Evolutionary conservation across 768 basidiomycete species (phyloP).

Genomic region (Termitomyces sp.): DNA sequence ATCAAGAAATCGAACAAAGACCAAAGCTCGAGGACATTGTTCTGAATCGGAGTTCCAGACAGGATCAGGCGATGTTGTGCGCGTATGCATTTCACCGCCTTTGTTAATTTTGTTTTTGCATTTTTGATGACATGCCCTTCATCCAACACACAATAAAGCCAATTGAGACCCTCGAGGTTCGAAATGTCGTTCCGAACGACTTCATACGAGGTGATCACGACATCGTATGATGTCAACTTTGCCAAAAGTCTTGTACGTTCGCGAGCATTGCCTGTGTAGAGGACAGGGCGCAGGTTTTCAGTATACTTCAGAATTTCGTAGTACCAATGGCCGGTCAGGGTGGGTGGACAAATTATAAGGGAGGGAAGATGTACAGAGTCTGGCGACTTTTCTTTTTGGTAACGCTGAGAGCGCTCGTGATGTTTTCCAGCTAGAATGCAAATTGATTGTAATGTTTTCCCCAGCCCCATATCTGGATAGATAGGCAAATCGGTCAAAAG

Average conservation of each 20-base stretch:
- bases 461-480: conserved; percentile 90
- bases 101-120: conserved; percentile 94
- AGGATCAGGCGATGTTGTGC: conserved; percentile 93
- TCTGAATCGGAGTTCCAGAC: conserved; percentile 98
- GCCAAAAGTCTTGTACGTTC: conserved; percentile 69
- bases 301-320: conserved; percentile 95
- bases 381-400: conserved; percentile 58
- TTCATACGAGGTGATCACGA: conserved; percentile 98
- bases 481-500: background rate
- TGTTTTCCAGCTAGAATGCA: conserved; percentile 95
- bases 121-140: conserved; percentile 99
- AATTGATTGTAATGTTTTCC: conserved; percentile 96
- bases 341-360: conserved; percentile 94
- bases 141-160: conserved; percentile 96
- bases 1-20: conserved; percentile 98
- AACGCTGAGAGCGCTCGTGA: conserved; percentile 70
- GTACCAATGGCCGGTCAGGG: conserved; percentile 98
- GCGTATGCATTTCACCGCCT: conserved; percentile 86
- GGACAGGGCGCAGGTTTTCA: conserved; percentile 73
- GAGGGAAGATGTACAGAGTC: conserved; percentile 88
- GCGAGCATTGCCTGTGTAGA: conserved; percentile 84
- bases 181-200: conserved; percentile 92
- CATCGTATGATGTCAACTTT: conserved; percentile 66
- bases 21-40: conserved; percentile 98
- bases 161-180: conserved; percentile 66